Conservation (phyloP, 83 land plant genomes). For the Diphasiastrum complanatum region DNA sequence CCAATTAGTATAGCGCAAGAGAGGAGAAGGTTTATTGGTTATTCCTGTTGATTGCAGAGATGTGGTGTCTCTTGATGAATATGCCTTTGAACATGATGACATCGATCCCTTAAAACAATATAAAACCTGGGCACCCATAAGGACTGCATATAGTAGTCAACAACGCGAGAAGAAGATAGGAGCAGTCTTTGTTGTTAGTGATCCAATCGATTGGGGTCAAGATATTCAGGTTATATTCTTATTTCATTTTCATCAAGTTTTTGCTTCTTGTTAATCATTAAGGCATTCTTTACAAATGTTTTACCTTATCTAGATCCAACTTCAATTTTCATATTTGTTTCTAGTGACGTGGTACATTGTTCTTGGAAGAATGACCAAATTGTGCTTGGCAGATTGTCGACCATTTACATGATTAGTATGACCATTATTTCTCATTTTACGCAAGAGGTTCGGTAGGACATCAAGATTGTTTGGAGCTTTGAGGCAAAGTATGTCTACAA, state of each 20-base stretch:
- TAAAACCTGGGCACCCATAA: slow-evolving; percentile 46
- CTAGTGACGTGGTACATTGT: too few relatives aligned
- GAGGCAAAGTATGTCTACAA: too few relatives aligned
- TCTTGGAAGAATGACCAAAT: too few relatives aligned
- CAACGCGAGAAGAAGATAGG: slow-evolving; percentile 29
- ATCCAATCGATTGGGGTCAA: slow-evolving; percentile 94
- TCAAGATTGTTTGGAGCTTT: too few relatives aligned
- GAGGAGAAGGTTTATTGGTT: background rate
- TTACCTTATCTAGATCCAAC: too few relatives aligned
- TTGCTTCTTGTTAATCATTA: too few relatives aligned
- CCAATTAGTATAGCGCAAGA: background rate
- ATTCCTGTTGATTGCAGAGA: slow-evolving; percentile 43
- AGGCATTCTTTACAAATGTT: too few relatives aligned
- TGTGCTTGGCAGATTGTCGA: too few relatives aligned
- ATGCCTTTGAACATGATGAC: slow-evolving; percentile 48
- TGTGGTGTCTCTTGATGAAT: slow-evolving; percentile 76
- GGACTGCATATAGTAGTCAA: background rate
- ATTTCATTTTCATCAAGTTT: background rate
- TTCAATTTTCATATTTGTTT: too few relatives aligned
- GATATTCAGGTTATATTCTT: slow-evolving; percentile 73
- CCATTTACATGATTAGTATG: too few relatives aligned
- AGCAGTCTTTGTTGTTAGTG: slow-evolving; percentile 85
- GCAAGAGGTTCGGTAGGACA: too few relatives aligned
- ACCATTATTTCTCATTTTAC: too few relatives aligned
- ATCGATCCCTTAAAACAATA: slow-evolving; percentile 77